phyloP scores from a whole-genome alignment of 2,329 filamentous ascomycete genomes.

The Westerdykella aurantiaca region DNA sequence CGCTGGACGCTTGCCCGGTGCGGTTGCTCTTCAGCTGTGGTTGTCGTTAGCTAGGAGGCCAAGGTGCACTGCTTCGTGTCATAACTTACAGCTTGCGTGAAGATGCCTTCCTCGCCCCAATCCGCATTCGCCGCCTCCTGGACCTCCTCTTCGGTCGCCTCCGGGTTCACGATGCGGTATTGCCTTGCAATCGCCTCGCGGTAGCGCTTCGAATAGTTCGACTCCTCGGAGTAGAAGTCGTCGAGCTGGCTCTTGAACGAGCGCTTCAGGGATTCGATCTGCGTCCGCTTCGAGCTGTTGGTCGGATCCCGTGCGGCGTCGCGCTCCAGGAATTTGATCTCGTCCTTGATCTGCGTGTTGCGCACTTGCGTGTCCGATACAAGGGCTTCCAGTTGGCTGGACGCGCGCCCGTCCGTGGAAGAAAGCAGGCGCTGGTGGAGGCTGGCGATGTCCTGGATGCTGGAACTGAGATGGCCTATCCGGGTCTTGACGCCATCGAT shows the following conservation, averaged over 20 bases:
- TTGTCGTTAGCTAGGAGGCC: background rate
- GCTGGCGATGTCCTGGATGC: slow-evolving; percentile 61
- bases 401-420: slow-evolving; percentile 53
- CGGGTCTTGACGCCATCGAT: slow-evolving; percentile 62
- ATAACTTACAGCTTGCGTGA: slow-evolving; percentile 68
- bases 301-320: slow-evolving; percentile 61
- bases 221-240: slow-evolving; percentile 66
- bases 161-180: slow-evolving; percentile 75
- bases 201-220: slow-evolving; percentile 64
- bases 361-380: slow-evolving; percentile 65
- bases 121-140: slow-evolving; percentile 62
- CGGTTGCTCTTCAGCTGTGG: slow-evolving; percentile 67
- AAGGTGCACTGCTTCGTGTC: background rate
- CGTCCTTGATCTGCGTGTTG: slow-evolving; percentile 70
- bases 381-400: slow-evolving; percentile 58
- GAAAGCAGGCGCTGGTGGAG: slow-evolving; percentile 67
- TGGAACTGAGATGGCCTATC: slow-evolving; percentile 60
- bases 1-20: slow-evolving; percentile 63
- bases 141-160: slow-evolving; percentile 69
- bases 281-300: slow-evolving; percentile 62
- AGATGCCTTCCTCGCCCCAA: slow-evolving; percentile 74
- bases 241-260: slow-evolving; percentile 67
- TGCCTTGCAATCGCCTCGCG: slow-evolving; percentile 74
- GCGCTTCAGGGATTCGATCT: slow-evolving; percentile 63
- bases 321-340: slow-evolving; percentile 68